Base-by-base conservation (phyloP, 345 rosid genomes). In the Populus euphratica region DNA sequence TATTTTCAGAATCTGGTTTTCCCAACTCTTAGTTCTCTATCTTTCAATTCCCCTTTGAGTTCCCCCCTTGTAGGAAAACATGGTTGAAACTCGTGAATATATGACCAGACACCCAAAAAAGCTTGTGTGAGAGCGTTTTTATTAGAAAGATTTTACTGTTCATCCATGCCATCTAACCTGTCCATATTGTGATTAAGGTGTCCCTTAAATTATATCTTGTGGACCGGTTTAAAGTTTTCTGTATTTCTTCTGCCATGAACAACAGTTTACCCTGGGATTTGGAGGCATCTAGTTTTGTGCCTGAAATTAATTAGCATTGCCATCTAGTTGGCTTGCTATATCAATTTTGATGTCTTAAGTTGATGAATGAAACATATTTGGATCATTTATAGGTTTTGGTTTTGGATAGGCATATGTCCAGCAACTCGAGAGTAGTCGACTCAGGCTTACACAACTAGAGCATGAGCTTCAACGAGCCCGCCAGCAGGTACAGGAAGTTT, bases 341-440 rank as follows among this genome's bases (percentile, higher is more conserved):
- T 66, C n/a, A 43, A 43, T 67, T 7, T 33, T 6, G 25, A 72
- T 65, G 31, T 63, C 64, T 76, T 75, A 62, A 29, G 61, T 78
- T 80, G 38, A 64, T 78, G 62, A 79, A 73, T 71, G 61, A 75
- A 73, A 77, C 79, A 84, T 78, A 79, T 75, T 76, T 83, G 82
- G 81, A 79, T 84, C 71, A 81, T 78, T 89, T 72, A 84, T 88
- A 75, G 86, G 85, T 84, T 85, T 85, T 79, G 83, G 74, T 82
- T 87, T 88, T 90, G 86, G 74, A 67, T 83, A 94, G 98, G 99
- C 96, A 74, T 94, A 93, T 83, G 97, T 93, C 77, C 98, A 91
- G 88, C 99, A 91, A 81, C 94, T 94, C 13, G 98, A 93, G 88
- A 88, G 63, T 74, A 87, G 97, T 76, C 83, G 92, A 41, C 72